A percentile compares a stretch with the other conserved stretches of the same genome.
phyloP scores from a whole-genome alignment of 192 early-diverging fungal genomes.

The Umbelopsis ramanniana region DNA sequence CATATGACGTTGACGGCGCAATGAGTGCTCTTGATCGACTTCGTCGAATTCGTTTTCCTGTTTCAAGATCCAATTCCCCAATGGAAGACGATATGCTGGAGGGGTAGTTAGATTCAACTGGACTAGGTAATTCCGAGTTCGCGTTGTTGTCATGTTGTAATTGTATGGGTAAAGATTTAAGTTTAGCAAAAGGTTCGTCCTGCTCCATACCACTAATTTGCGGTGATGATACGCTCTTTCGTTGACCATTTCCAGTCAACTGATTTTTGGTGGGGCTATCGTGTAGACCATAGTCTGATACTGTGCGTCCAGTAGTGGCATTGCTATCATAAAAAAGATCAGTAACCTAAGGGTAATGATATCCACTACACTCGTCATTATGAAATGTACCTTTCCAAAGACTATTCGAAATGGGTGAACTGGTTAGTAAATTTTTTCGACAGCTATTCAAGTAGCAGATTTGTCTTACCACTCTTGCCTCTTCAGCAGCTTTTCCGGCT shows the following conservation, averaged over 20 bases:
- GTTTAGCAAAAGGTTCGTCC: neutral
- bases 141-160: neutral
- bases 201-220: slow-evolving; percentile 2
- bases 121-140: neutral
- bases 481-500: neutral
- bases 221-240: neutral
- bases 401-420: no score
- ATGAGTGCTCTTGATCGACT: slow-evolving; percentile 18
- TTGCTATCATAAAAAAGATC: neutral
- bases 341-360: no score
- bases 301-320: neutral
- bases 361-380: no score
- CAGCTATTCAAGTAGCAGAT: no score
- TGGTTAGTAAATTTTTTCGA: no score
- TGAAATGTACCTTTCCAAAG: no score
- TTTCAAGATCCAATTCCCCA: slow-evolving; percentile 11
- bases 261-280: neutral
- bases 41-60: slow-evolving; percentile 2
- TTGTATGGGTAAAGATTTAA: neutral
- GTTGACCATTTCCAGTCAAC: neutral
- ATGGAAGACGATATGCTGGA: slow-evolving; percentile 2
- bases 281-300: neutral
- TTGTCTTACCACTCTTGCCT: neutral
- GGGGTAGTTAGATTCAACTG: slow-evolving; percentile 13
- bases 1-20: slow-evolving; percentile 20